Evolutionary conservation across 257 asterid species (phyloP).

Genomic region (Przewalskia tangutica): DNA sequence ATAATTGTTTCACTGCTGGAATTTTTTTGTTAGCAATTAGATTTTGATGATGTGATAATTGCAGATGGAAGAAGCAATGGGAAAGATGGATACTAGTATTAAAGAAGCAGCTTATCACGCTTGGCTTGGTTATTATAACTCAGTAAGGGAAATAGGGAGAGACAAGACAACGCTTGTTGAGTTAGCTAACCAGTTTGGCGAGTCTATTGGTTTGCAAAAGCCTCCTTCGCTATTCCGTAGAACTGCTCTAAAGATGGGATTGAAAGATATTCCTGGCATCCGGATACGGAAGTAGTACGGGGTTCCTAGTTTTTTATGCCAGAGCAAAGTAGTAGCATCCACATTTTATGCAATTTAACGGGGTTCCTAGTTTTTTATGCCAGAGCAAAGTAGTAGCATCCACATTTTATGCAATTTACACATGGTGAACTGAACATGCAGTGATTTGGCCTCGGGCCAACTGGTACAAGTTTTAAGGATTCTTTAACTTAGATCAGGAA

Average conservation of each 20-base stretch:
- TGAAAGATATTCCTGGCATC: conserved; percentile 73
- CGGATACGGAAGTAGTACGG: conserved; percentile 31
- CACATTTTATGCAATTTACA: not conserved
- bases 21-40: not conserved
- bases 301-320: not conserved
- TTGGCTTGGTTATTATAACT: conserved; percentile 91
- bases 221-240: conserved; percentile 64
- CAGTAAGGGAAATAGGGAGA: conserved; percentile 51
- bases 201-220: conserved; percentile 71
- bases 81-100: conserved; percentile 48
- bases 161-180: conserved; percentile 80
- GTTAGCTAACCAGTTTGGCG: conserved; percentile 63
- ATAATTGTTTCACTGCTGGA: not conserved
- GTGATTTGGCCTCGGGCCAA: not conserved
- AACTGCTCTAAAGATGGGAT: conserved; percentile 84
- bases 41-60: not conserved
- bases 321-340: too few species aligned
- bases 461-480: not conserved
- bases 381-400: not conserved
- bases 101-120: conserved; percentile 86
- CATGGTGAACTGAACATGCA: not conserved
- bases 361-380: not conserved
- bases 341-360: too few species aligned
- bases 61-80: conserved; percentile 57
- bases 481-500: not conserved